Evolutionary conservation across 1,139 yeast species (phyloP), one percentile per base, ranked within the genome.

Genomic region (Saccharomyces hybrid): DNA sequence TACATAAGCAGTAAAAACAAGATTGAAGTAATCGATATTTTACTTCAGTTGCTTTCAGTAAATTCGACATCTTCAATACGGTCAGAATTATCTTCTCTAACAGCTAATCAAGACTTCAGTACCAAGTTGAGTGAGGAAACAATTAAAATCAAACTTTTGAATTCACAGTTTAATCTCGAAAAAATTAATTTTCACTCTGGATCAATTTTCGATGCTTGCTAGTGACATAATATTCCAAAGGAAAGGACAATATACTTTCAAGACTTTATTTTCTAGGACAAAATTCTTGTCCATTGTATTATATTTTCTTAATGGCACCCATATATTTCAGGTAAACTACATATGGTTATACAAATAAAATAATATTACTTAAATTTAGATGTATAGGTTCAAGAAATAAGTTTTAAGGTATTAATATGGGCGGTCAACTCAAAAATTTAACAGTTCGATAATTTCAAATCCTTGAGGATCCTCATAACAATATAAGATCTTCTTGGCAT

Each of bases 401-500:
- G 16, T 16, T 38, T 16, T 25, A 20, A 38, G 13, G 44, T 16
- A 38, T 38, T 13, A 23, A 13, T 6, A 13, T 7, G 3, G 5
- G 16, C 14, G 11, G 20, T 3, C 14, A 4, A 7, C 16, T 87
- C 87, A 88, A 70, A 89, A 90, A 72, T 89, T 96, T 58, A 89
- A 77, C 52, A 90, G 82, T 2, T 89, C 90, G 60, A 90, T 89
- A 55, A 87, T 88, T 68, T 90, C 97, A 63, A 80, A 82, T 4
- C 97, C 97, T 58, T 79, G 79, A 61, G 87, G 96, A 61, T 83
- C 84, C 68, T 88, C 97, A 68, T 88, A 88, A 1, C 89, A 96
- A 70, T 88, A 90, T 72, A 90, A 74, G 34, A 93, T 91, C 71
- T 90, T 97, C 65, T 90, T 95, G 52, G 93, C 90, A 56, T 87